These are phyloP conservation scores for Paecilomyces dactylethromorphus DNA, from an alignment of 2,329 filamentous ascomycete species.

Conservation along the genomic window DNA sequence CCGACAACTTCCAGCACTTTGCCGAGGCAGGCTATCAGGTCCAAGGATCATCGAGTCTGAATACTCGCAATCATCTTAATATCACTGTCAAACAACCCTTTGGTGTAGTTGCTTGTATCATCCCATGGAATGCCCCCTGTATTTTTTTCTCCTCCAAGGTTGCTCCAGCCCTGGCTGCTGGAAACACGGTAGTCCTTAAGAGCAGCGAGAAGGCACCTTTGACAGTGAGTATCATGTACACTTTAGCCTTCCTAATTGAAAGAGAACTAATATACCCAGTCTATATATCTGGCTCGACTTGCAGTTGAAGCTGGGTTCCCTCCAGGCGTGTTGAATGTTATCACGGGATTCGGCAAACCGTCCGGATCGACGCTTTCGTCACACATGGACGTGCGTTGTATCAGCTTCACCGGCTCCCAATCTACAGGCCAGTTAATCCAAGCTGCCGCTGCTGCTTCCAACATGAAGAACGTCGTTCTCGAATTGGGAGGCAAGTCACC, in stretches of 20 bases:
- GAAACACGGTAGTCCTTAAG: conserved; percentile 57
- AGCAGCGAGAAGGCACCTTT: conserved; percentile 58
- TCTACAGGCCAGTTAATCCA: conserved; percentile 50
- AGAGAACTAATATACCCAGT: conserved; percentile 12
- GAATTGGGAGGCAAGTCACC: conserved; percentile 32
- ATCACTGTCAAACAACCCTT: conserved; percentile 44
- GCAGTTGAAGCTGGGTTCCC: conserved; percentile 37
- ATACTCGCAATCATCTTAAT: conserved; percentile 19
- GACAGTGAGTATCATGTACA: conserved; percentile 34
- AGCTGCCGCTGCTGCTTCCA: conserved; percentile 25
- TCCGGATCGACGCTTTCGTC: conserved; percentile 42
- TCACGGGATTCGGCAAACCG: conserved; percentile 58
- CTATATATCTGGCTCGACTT: conserved; percentile 28
- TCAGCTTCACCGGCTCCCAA: conserved; percentile 56
- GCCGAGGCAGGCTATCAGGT: conserved; percentile 21
- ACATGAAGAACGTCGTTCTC: conserved; percentile 27
- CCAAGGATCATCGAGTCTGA: conserved; percentile 23
- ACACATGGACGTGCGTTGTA: conserved; percentile 57
- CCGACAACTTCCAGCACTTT: conserved; percentile 19
- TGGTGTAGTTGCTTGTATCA: conserved; percentile 52
- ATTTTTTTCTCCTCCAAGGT: conserved; percentile 47
- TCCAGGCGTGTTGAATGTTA: conserved; percentile 42
- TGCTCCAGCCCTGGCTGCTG: conserved; percentile 54
- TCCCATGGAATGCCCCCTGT: conserved; percentile 52
- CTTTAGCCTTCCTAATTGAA: not conserved